phyloP scores from a whole-genome alignment of 2,329 filamentous ascomycete species.

The Talaromyces sp. region DNA sequence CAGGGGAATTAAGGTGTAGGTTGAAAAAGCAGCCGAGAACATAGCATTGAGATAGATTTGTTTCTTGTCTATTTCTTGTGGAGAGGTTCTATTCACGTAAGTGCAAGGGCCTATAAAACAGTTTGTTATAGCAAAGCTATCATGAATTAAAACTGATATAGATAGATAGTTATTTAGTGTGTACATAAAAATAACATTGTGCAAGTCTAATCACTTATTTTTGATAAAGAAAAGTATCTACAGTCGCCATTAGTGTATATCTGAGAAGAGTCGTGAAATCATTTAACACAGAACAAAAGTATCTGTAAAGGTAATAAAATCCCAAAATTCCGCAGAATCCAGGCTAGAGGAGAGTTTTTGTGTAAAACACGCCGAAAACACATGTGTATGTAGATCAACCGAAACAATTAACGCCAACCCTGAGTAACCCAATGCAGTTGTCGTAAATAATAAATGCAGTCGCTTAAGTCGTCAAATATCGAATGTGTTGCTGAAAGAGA shows the following conservation, averaged over 20 bases:
- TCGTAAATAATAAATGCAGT: constrained; percentile 8
- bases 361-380: constrained; percentile 7
- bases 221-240: background rate
- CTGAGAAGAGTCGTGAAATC: background rate
- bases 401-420: constrained; percentile 11
- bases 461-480: constrained; percentile 12
- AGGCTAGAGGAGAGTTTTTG: constrained; percentile 2
- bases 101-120: background rate
- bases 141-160: background rate
- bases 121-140: background rate
- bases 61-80: background rate
- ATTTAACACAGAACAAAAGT: background rate
- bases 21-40: background rate
- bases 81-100: background rate
- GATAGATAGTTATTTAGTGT: background rate
- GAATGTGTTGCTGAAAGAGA: background rate
- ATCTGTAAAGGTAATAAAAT: background rate
- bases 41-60: background rate
- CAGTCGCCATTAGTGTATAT: background rate
- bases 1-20: background rate
- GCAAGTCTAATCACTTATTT: background rate
- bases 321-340: background rate
- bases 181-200: background rate
- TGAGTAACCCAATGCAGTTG: constrained; percentile 7
- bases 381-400: background rate